Base-by-base conservation (phyloP, 805 yeast species). In the Teunomyces funiuensis region DNA sequence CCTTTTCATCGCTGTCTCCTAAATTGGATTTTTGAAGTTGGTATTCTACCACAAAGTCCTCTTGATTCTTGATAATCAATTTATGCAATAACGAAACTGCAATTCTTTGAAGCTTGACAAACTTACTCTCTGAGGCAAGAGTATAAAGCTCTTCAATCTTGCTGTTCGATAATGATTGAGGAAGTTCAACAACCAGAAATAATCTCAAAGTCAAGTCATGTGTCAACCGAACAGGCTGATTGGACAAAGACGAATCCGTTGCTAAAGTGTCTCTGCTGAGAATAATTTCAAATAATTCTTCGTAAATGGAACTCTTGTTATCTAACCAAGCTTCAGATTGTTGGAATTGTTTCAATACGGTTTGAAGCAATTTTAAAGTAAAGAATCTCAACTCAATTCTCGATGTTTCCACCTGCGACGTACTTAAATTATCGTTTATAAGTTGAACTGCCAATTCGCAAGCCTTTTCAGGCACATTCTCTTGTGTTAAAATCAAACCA, bases 11-110 rank as follows among this genome's bases (percentile, higher is more conserved):
- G 2, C 52, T 60, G 1, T 45, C 52, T 2, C 45, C 58, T 6
- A 61, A 46, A 10, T 57, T 61, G n/a, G 74, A 62, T 34, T 74
- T 77, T 20, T 57, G 61, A 39, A 85, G 64, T 42, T 82, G 83
- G 47, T 71, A 76, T 38, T 84, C 88, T 37, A 85, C 73, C 2
- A 82, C 83, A 25, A 73, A 55, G 15, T 76, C 79, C 50, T 82
- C 82, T 52, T 83, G 90, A 22, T 58, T 61, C 11, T 58, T 58
- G 4, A 69, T 55, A 26, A 83, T 73, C 15, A 75, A 36, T 8
- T 47, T 52, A 16, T 58, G 60, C 36, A 83, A 58, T 11, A 77
- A 48, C 1, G 47, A 42, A 3, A 71, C 63, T 4, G 72, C 63
- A 4, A 76, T 54, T 51, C 83, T 66, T 55, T 76, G 79, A 15